These are phyloP conservation scores for Aspergillus sclerotialis DNA, from an alignment of 2,329 filamentous ascomycete species.

Conservation along the genomic window DNA sequence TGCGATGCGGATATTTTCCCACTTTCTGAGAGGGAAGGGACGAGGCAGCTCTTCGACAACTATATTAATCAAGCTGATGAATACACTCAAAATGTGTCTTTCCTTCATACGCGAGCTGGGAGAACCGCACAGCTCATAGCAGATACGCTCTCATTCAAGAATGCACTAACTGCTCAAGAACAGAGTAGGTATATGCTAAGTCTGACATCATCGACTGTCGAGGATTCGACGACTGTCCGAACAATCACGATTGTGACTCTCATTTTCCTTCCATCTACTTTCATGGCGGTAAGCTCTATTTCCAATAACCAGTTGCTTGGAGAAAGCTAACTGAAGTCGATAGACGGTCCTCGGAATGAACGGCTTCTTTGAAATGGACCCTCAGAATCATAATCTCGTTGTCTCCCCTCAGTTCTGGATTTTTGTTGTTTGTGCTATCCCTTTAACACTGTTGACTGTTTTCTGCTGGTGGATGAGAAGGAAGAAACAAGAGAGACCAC, in stretches of 20 bases:
- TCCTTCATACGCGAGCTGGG: conserved; percentile 12
- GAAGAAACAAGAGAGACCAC: too few relatives aligned
- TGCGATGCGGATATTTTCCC: conserved; percentile 2
- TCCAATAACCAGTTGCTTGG: background rate
- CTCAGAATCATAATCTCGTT: conserved; percentile 20
- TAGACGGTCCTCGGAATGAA: conserved; percentile 39
- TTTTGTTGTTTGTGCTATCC: conserved; percentile 23
- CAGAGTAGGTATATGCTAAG: conserved; percentile 16
- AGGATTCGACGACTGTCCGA: conserved; percentile 19
- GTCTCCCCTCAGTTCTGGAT: conserved; percentile 34
- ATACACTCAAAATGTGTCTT: conserved; percentile 11
- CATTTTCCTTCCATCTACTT: conserved; percentile 30
- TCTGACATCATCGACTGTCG: conserved; percentile 20
- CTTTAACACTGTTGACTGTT: conserved; percentile 27
- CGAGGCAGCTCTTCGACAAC: conserved; percentile 12
- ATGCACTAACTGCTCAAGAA: too few relatives aligned
- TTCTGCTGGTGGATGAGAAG: conserved; percentile 13
- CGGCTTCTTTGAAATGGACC: conserved; percentile 29
- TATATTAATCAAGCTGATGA: conserved; percentile 8
- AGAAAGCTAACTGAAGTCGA: background rate
- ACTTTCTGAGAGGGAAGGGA: conserved; percentile 2
- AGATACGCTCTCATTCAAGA: conserved; percentile 16
- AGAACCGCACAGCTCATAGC: conserved; percentile 14
- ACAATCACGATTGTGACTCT: conserved; percentile 23
- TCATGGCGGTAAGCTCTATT: conserved; percentile 26